Base-by-base conservation (phyloP, 1,139 yeast species). In the Geotrichum macrosporum region DNA sequence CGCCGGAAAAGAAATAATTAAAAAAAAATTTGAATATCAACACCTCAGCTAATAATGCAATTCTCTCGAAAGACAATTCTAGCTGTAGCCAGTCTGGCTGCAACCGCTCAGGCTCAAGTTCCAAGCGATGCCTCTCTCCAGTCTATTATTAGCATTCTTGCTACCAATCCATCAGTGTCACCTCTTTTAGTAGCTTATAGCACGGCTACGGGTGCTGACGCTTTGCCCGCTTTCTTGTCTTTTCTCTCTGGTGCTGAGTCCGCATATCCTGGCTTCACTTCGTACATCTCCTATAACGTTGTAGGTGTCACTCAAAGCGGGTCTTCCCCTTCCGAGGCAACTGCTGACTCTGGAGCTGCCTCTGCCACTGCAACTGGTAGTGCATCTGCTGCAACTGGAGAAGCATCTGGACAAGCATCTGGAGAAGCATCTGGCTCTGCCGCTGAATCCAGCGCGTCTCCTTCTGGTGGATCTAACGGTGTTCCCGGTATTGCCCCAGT, bases 151-250 rank as follows among this genome's bases (percentile, higher is more conserved):
- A 43, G 42, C 26, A 38, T 22, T 10, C 31, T 47, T 3, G 40
- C 36, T 12, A 38, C 50, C 10, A 44, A 47, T 27, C 44, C 42
- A 5, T 29, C 43, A 5, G 47, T 41, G 15, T 31, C 47, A 18
- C 31, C 50, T 2, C 35, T 39, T 2, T 33, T 39, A 10, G 29
- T 26, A 10, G 50, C 45, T n/a, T 47, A 47, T 32, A 43, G 42
- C 35, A 43, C 50, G 21, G 50, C 50, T 10, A 47, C 47, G 6
- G 50, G 50, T 30, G 40, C 39, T 10, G 47, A 34, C 18, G 45
- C 31, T 18, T 35, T 47, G 12, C 47, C 50, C 6, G 50, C 50
- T 13, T 45, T 47, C 19, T 32, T 34, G 12, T 47, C 50, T 1
- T 44, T 47, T 9, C n/a, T 43, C 10, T 35, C 44, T 19, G 50